Evolutionary conservation across 257 asterid species (phyloP).

Genomic region (Echium plantagineum): DNA sequence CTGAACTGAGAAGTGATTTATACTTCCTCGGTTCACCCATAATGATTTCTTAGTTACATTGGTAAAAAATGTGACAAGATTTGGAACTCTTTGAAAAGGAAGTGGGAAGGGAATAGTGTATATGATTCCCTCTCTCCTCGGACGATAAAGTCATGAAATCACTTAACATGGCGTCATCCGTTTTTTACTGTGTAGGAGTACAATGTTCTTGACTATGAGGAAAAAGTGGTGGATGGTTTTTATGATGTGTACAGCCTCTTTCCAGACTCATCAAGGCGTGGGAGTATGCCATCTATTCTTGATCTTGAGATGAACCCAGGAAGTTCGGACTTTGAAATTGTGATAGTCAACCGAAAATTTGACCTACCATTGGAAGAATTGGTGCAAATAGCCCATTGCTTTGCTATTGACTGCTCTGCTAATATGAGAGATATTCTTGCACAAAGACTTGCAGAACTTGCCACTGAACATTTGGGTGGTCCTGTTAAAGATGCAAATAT

Average conservation of each 20-base stretch:
- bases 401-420: constrained; percentile 57
- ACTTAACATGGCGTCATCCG: neutral
- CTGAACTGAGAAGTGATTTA: too few relatives aligned
- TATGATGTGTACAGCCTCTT: constrained; percentile 76
- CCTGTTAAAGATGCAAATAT: constrained; percentile 82
- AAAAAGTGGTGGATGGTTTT: constrained; percentile 91
- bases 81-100: too few relatives aligned
- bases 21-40: too few relatives aligned
- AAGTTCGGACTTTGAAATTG: constrained; percentile 68
- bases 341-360: constrained; percentile 59
- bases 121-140: too few relatives aligned
- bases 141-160: neutral
- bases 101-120: too few relatives aligned
- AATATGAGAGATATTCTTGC: constrained; percentile 49
- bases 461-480: constrained; percentile 83
- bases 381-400: constrained; percentile 79
- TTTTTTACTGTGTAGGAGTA: constrained; percentile 43
- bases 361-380: constrained; percentile 91
- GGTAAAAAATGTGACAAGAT: neutral
- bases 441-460: constrained; percentile 92
- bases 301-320: constrained; percentile 68
- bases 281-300: constrained; percentile 85
- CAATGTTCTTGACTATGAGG: constrained; percentile 78
- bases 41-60: neutral
- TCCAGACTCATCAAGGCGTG: constrained; percentile 48